Percentiles rank a stretch among this genome's conserved stretches.
Conservation (phyloP, 352 stramenopile species). For the Phytopythium helicoides region DNA sequence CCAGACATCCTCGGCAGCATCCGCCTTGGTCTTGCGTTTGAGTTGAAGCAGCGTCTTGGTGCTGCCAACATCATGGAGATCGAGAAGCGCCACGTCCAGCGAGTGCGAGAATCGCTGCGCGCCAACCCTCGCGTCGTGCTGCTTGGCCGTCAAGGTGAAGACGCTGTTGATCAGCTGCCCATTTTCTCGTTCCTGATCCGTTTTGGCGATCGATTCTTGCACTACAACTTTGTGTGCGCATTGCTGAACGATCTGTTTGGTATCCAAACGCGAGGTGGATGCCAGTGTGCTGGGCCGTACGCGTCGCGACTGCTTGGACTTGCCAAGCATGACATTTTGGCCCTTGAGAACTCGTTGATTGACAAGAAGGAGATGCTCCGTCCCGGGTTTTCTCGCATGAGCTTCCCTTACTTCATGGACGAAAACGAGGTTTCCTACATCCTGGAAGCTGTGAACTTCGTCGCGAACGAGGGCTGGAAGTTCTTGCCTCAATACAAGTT, state of each 20-base stretch:
- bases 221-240: slow-evolving; percentile 98
- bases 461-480: slow-evolving; percentile 90
- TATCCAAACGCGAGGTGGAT: slow-evolving; percentile 64
- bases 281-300: slow-evolving; percentile 90
- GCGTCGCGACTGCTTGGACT: slow-evolving; percentile 90
- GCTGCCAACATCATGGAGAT: slow-evolving; percentile 43
- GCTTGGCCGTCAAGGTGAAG: slow-evolving; percentile 65
- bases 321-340: slow-evolving; percentile 67
- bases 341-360: slow-evolving; percentile 84
- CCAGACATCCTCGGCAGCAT: slow-evolving; percentile 94
- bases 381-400: slow-evolving; percentile 94
- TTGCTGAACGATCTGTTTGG: slow-evolving; percentile 98
- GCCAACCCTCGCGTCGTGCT: slow-evolving; percentile 80
- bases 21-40: slow-evolving; percentile 89
- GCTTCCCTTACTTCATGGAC: slow-evolving; percentile 86
- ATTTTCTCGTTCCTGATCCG: slow-evolving; percentile 95
- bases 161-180: slow-evolving; percentile 61
- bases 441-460: slow-evolving; percentile 90
- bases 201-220: slow-evolving; percentile 87
- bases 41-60: slow-evolving; percentile 85
- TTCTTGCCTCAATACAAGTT: slow-evolving; percentile 95
- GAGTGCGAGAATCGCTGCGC: slow-evolving; percentile 38
- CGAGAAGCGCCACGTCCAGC: slow-evolving; percentile 35
- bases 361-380: slow-evolving; percentile 91
- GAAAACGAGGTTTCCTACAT: slow-evolving; percentile 93